Base-by-base conservation (phyloP, 139 green algal species). In the Asterochloris sp. region DNA sequence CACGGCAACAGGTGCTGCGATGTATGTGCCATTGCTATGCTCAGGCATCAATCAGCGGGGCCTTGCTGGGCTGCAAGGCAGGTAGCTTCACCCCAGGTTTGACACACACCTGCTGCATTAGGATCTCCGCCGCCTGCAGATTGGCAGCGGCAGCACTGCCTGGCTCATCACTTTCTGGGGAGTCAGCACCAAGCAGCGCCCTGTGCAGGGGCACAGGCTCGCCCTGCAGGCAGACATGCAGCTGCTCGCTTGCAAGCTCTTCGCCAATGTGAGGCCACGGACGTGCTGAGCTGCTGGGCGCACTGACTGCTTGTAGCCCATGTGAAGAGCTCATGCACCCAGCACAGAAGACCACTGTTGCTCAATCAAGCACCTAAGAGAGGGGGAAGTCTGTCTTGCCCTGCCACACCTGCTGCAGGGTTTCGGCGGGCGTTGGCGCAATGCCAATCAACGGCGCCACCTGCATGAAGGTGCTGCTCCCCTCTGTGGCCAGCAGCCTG, bases 381-480 rank as follows among this genome's bases (percentile, higher is more conserved):
- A 2, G 1, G 9, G 71, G 1, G 71, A 2, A 38, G 15, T 8
- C 14, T 6, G n/a, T 60, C 14, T 71, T 61, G 73, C 78, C 78
- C 62, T n/a, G 78, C 78, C 38, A 54, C 38, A 54, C 38, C 38
- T 54, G 28, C 27, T 74, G 63, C 78, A 82, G 15, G 27, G 54
- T n/a, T 0, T 15, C 63, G 23, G 21, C 78, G 17, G 66, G 13
- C 12, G 24, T 23, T 8, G 54, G 13, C 11, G 27, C 27, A 17
- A 82, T 62, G 63, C 78, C 78, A 10, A 82, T 61, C 78, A 82
- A 13, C 8, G 78, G 78, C 54, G 78, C 78, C 16, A 63, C 13
- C 14, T 82, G 78, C 78, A 82, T 75, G 63, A 62, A 63, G 26
- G 28, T 26, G 23, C 24, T 21, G 28, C 69, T 66, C 21, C n/a